Base-by-base conservation (phyloP, 768 basidiomycete species). In the Hericium erinaceus region DNA sequence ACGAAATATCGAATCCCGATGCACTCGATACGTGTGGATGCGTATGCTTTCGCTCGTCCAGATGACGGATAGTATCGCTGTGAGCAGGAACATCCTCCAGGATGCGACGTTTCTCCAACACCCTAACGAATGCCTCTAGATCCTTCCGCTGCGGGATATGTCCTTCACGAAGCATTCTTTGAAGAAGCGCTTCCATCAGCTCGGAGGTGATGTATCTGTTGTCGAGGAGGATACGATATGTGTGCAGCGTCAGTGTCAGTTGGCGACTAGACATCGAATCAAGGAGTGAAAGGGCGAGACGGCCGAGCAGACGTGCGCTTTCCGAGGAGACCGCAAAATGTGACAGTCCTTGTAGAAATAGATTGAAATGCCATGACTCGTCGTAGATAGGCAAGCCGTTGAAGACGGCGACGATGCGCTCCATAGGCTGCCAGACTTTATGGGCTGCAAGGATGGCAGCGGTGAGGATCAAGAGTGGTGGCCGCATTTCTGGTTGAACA, bases 201-300 rank as follows among this genome's bases (percentile, higher is more conserved):
- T 80, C 75, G 0, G 78, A 65, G 0, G 78, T 77, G 39, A 82
- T 71, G 58, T 79, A 79, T 0, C 77, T 74, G 61, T 83, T 78
- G 44, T 24, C 28, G 1, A 62, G 57, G 54, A 62, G 57, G 4
- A 48, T 6, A 8, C 39, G 51, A 20, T 56, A 62, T 8, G 61
- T 61, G 16, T 18, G 37, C 6, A 22, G 40, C 8, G 57, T 54
- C 20, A 62, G 54, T 5, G 60, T 15, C 10, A 62, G 39, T 13
- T 56, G 48, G 38, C 59, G 61, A 12, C 56, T 54, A 6, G 58
- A 46, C 63, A 64, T 62, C 1, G 54, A 54, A 9, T 48, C 41
- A 37, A 66, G 56, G 16, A 65, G 49, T 1, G 39, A n/a, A 13
- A 57, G n/a, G 3, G 50, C 38, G 37, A 63, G 52, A 33, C 54